Evolutionary conservation across 2,329 filamentous ascomycete species (phyloP).

Genomic region (Aspergillus japonicus): DNA sequence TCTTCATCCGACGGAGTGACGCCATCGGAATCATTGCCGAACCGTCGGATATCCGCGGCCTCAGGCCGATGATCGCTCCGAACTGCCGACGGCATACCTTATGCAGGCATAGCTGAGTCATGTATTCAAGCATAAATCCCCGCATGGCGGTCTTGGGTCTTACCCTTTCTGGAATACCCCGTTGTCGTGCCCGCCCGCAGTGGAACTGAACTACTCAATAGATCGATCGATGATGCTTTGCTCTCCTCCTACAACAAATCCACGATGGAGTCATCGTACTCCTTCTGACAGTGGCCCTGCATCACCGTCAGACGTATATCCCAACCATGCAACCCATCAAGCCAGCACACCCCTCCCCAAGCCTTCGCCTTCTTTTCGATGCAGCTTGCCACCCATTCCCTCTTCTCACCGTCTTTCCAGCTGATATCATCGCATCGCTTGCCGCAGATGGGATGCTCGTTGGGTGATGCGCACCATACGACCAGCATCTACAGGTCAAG

Average conservation of each 20-base stretch:
- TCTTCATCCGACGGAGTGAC: conserved; percentile 11
- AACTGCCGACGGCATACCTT: neutral
- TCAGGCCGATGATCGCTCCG: neutral
- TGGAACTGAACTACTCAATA: too few relatives aligned
- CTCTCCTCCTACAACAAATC: neutral
- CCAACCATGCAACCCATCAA: neutral
- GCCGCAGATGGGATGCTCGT: neutral
- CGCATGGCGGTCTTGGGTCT: too few relatives aligned
- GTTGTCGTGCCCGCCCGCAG: too few relatives aligned
- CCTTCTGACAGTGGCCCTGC: neutral
- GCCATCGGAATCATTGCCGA: conserved; percentile 11
- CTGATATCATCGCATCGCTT: conserved; percentile 7
- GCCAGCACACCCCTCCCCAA: neutral
- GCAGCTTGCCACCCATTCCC: conserved; percentile 7
- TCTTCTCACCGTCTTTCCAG: conserved; percentile 7
- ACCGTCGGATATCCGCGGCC: conserved; percentile 6
- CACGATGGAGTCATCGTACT: neutral
- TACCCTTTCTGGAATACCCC: too few relatives aligned
- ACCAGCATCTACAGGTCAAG: conserved; percentile 9
- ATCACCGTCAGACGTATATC: neutral
- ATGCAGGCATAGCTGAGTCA: neutral
- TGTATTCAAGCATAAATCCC: neutral
- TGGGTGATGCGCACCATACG: conserved; percentile 10
- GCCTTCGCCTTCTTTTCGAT: neutral
- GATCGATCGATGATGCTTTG: neutral